Evolutionary conservation across 1,139 yeast species (phyloP).

Genomic region (Magnusiomyces suaveolens): DNA sequence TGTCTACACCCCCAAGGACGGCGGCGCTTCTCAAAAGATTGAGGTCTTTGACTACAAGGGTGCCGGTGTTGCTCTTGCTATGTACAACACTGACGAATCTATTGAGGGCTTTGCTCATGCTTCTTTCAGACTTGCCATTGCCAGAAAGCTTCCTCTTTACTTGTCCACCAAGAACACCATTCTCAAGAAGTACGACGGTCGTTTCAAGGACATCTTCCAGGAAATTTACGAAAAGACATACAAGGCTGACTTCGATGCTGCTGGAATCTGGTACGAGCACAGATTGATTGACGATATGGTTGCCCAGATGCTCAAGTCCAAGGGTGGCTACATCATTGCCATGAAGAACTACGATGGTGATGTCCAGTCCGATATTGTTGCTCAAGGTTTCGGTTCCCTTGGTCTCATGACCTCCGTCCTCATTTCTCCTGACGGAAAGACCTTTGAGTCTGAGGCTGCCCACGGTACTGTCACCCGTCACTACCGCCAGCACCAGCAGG

Average conservation of each 20-base stretch:
- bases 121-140: conserved; percentile 79
- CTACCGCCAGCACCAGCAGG: conserved; percentile 87
- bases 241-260: conserved; percentile 58
- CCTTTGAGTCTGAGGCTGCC: conserved; percentile 94
- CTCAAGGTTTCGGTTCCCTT: conserved; percentile 94
- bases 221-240: conserved; percentile 63
- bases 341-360: conserved; percentile 97
- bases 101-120: conserved; percentile 85
- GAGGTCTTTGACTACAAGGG: conserved; percentile 65
- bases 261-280: conserved; percentile 91
- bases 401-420: conserved; percentile 95
- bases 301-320: conserved; percentile 93
- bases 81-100: conserved; percentile 93
- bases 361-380: conserved; percentile 92
- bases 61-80: conserved; percentile 80
- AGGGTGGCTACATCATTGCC: conserved; percentile 91
- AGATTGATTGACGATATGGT: conserved; percentile 97
- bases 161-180: conserved; percentile 90
- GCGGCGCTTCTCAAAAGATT: conserved; percentile 43
- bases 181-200: conserved; percentile 85
- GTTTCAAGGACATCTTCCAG: conserved; percentile 89
- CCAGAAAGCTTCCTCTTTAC: conserved; percentile 67
- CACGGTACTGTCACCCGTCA: conserved; percentile 98
- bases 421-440: conserved; percentile 89
- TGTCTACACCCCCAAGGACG: conserved; percentile 61